A percentile compares a stretch with the other conserved stretches of the same genome.
These are phyloP conservation scores for Soucietia sequanensis DNA, from an alignment of 805 yeast species.

Conservation along the genomic window DNA sequence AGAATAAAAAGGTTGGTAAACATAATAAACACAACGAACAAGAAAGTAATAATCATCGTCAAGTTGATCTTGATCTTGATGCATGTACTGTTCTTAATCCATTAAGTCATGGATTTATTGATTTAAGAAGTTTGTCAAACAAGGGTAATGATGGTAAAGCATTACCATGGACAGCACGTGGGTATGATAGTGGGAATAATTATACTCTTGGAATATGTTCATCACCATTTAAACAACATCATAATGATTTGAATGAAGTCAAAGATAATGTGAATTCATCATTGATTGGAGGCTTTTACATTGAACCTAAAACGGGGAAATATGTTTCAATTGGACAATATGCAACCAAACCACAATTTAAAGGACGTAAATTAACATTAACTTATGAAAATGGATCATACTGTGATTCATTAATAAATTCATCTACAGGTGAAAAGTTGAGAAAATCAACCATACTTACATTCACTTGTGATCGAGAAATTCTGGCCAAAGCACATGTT, in stretches of 20 bases:
- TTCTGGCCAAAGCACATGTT: slow-evolving; percentile 60
- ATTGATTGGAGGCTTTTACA: slow-evolving; percentile 41
- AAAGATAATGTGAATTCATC: slow-evolving; percentile 42
- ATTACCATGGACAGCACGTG: slow-evolving; percentile 64
- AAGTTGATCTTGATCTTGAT: slow-evolving; percentile 17
- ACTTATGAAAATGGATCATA: slow-evolving; percentile 69
- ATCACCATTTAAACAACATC: slow-evolving; percentile 43
- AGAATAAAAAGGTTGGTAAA: not conserved
- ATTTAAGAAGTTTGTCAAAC: slow-evolving; percentile 50
- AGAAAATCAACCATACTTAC: slow-evolving; percentile 65
- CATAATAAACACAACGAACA: slow-evolving; percentile 3
- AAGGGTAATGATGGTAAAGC: slow-evolving; percentile 46
- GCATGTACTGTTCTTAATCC: slow-evolving; percentile 42
- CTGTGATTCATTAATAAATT: slow-evolving; percentile 44
- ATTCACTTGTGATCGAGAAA: slow-evolving; percentile 78
- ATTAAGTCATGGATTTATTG: slow-evolving; percentile 47
- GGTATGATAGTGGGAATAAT: slow-evolving; percentile 67
- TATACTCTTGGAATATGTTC: slow-evolving; percentile 56
- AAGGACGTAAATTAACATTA: slow-evolving; percentile 69
- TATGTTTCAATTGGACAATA: slow-evolving; percentile 54
- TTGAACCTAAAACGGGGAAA: slow-evolving; percentile 33
- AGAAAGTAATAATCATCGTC: slow-evolving; percentile 10
- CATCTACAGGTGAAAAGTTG: slow-evolving; percentile 42
- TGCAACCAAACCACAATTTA: slow-evolving; percentile 58
- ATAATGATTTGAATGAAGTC: slow-evolving; percentile 36